Evolutionary conservation across 208 protist genomes (phyloP).

Genomic region (Trypanosoma brucei): DNA sequence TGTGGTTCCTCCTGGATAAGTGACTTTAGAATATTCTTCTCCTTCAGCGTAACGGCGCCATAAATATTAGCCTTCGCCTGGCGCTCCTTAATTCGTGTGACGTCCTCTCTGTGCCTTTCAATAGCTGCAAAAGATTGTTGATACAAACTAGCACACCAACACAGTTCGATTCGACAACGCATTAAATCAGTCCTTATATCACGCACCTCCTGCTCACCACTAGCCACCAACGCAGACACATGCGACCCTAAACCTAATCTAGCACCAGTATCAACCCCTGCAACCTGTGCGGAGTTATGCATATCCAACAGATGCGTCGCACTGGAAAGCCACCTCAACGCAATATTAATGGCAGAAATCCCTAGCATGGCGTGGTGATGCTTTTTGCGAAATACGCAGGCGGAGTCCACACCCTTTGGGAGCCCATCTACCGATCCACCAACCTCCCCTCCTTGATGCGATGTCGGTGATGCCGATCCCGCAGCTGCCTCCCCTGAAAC

Average conservation of each 20-base stretch:
- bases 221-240: too few species aligned
- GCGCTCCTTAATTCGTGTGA: constrained; percentile 52
- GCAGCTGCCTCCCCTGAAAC: background rate
- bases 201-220: constrained; percentile 25
- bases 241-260: too few species aligned
- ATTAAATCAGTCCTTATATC: constrained; percentile 72
- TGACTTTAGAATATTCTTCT: constrained; percentile 50
- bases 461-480: background rate
- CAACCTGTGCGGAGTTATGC: background rate
- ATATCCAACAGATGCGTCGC: background rate
- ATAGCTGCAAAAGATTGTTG: constrained; percentile 35
- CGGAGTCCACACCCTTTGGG: background rate
- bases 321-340: constrained; percentile 1
- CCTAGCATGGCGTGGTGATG: background rate
- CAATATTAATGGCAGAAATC: background rate
- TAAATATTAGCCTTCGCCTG: constrained; percentile 63
- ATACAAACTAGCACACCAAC: constrained; percentile 50
- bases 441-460: background rate
- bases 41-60: constrained; percentile 65
- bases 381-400: background rate
- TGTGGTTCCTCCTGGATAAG: constrained; percentile 51
- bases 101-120: constrained; percentile 45
- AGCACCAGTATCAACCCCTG: background rate
- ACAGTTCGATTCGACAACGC: constrained; percentile 41
- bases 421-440: background rate